phyloP scores from a whole-genome alignment of 306 rosid species.

The Ormosia semicastrata region DNA sequence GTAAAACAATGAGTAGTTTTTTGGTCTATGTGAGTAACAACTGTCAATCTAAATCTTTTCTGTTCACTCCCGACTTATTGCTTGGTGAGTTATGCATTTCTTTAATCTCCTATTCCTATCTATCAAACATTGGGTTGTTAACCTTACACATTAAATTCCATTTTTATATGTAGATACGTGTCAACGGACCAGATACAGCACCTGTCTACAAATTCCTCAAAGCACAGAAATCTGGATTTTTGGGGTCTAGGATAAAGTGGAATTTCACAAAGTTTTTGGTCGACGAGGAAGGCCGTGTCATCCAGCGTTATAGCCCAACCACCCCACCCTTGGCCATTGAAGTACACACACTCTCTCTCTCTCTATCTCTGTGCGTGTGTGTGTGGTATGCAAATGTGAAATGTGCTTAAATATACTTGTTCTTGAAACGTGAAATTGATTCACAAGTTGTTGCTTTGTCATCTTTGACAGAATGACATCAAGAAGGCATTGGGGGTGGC shows the following conservation, averaged over 20 bases:
- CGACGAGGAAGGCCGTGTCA: slow-evolving; percentile 63
- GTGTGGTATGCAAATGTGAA: neutral
- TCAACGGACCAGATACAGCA: slow-evolving; percentile 65
- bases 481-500: slow-evolving; percentile 74
- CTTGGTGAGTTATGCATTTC: neutral
- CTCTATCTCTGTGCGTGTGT: neutral
- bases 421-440: neutral
- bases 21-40: neutral
- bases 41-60: neutral
- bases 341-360: slow-evolving; percentile 35
- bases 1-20: neutral
- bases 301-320: slow-evolving; percentile 67
- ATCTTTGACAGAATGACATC: slow-evolving; percentile 59
- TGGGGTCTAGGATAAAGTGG: slow-evolving; percentile 85
- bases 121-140: neutral
- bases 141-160: neutral
- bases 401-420: neutral
- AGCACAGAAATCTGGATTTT: slow-evolving; percentile 56
- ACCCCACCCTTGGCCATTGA: slow-evolving; percentile 65
- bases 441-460: neutral
- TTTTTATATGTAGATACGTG: slow-evolving; percentile 53
- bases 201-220: slow-evolving; percentile 78
- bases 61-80: neutral
- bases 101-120: neutral
- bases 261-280: slow-evolving; percentile 93